These are phyloP conservation scores for Arthrobotrys sphaeroides DNA, from an alignment of 2,329 filamentous ascomycete species.

Conservation along the genomic window DNA sequence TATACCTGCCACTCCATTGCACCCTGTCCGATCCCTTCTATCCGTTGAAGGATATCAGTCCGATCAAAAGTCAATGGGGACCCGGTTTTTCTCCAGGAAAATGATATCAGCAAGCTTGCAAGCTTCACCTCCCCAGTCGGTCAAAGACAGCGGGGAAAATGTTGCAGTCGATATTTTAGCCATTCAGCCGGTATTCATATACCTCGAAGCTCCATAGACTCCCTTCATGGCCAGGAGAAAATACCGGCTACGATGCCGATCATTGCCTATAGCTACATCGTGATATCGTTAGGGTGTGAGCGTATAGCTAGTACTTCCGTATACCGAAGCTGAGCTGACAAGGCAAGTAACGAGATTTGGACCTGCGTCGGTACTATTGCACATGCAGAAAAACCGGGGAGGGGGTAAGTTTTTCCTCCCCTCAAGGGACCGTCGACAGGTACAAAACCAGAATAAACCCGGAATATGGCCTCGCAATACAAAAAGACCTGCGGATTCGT, in stretches of 20 bases:
- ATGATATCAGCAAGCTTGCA: constrained; percentile 18
- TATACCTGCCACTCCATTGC: constrained; percentile 27
- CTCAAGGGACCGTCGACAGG: background rate
- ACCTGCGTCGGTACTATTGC: constrained; percentile 45
- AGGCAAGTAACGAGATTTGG: constrained; percentile 5
- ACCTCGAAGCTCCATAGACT: constrained; percentile 9
- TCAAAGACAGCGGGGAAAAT: constrained; percentile 18
- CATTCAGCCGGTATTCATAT: constrained; percentile 47
- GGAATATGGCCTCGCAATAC: constrained; percentile 23
- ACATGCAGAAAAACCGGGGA: constrained; percentile 11
- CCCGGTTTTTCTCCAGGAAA: background rate
- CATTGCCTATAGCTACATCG: constrained; percentile 37
- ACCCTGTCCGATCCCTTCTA: constrained; percentile 1
- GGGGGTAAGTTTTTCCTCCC: constrained; percentile 33
- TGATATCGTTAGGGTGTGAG: constrained; percentile 12
- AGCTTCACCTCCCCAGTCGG: constrained; percentile 4
- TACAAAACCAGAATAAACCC: constrained; percentile 23
- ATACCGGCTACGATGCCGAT: constrained; percentile 23
- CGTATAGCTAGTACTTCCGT: background rate
- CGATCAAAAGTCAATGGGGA: background rate
- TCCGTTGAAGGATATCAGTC: constrained; percentile 19
- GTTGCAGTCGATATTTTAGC: constrained; percentile 26
- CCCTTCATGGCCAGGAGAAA: background rate
- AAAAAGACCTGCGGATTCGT: constrained; percentile 43
- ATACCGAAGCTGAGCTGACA: background rate